A percentile compares a stretch with the other conserved stretches of the same genome.
Conservation (phyloP, 345 rosid species). For the Kernera saxatilis region DNA sequence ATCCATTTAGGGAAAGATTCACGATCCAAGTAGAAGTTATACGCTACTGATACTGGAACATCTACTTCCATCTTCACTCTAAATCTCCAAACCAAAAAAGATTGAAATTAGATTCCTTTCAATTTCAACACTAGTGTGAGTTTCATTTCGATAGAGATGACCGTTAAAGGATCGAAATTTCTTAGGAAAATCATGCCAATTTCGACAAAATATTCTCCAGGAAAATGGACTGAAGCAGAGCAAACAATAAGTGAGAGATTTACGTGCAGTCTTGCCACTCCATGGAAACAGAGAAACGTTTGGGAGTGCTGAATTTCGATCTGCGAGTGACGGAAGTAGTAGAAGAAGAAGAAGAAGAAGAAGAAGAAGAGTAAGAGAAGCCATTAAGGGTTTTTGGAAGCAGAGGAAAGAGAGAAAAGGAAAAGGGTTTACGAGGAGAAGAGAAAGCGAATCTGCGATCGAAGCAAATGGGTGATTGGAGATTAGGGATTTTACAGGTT, state of each 20-base stretch:
- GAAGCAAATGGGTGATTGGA: slow-evolving; percentile 7
- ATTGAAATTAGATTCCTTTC: not conserved
- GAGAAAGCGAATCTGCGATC: slow-evolving; percentile 10
- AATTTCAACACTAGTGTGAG: not conserved
- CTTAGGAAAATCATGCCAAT: not conserved
- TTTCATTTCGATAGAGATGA: not conserved
- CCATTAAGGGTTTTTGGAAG: slow-evolving; percentile 33
- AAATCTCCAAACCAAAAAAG: not conserved
- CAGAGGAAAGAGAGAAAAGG: slow-evolving; percentile 5
- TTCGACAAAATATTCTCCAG: not conserved
- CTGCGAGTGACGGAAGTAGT: slow-evolving; percentile 24
- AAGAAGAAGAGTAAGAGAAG: slow-evolving; percentile 13
- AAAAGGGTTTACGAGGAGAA: slow-evolving; percentile 30
- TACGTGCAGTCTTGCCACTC: slow-evolving; percentile 97
- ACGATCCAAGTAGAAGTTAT: slow-evolving; percentile 33
- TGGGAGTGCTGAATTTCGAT: slow-evolving; percentile 27
- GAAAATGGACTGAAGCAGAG: not conserved
- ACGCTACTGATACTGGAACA: slow-evolving; percentile 31
- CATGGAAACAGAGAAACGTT: slow-evolving; percentile 67
- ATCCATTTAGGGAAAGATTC: slow-evolving; percentile 37
- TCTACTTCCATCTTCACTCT: slow-evolving; percentile 40
- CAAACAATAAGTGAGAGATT: not conserved
- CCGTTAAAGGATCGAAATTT: not conserved
- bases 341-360: slow-evolving; percentile 20
- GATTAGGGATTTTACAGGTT: slow-evolving; percentile 4